These are phyloP conservation scores for Auriscalpium orientale DNA, from an alignment of 768 basidiomycete genomes.

Conservation along the genomic window DNA sequence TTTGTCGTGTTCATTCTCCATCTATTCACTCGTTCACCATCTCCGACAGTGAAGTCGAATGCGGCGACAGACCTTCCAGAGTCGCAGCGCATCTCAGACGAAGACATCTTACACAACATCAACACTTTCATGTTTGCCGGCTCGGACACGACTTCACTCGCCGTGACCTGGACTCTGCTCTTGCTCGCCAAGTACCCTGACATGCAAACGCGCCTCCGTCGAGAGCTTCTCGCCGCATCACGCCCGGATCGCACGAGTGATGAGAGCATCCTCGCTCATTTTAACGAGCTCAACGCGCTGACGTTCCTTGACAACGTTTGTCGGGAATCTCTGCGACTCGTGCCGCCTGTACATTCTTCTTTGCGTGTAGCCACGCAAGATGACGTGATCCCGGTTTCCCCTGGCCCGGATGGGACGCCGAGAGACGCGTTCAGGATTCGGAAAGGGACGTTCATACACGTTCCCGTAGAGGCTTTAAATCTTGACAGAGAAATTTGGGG, in stretches of 20 bases:
- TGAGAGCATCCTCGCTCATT: slow-evolving; percentile 43
- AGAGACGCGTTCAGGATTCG: slow-evolving; percentile 39
- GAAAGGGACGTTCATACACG: slow-evolving; percentile 70
- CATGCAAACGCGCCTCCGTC: slow-evolving; percentile 62
- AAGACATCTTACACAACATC: slow-evolving; percentile 79
- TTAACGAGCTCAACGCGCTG: slow-evolving; percentile 50
- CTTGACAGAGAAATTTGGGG: slow-evolving; percentile 77
- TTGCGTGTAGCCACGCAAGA: slow-evolving; percentile 71
- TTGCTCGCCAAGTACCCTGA: slow-evolving; percentile 61
- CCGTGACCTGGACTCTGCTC: slow-evolving; percentile 79
- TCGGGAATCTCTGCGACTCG: slow-evolving; percentile 68
- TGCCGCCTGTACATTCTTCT: slow-evolving; percentile 77
- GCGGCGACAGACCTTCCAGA: slow-evolving; percentile 57
- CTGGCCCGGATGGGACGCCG: slow-evolving; percentile 36
- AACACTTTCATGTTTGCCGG: slow-evolving; percentile 90
- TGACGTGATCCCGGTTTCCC: slow-evolving; percentile 67
- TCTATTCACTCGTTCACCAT: background rate
- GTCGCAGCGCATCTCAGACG: slow-evolving; percentile 75
- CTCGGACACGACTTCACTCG: slow-evolving; percentile 79
- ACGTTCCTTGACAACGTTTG: slow-evolving; percentile 72
- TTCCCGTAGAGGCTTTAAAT: slow-evolving; percentile 76
- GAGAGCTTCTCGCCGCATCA: slow-evolving; percentile 49
- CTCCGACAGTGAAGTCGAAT: slow-evolving; percentile 70
- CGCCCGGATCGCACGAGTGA: slow-evolving; percentile 27
- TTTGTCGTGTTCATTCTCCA: slow-evolving; percentile 31